Percentiles rank a stretch among this genome's conserved stretches.
phyloP scores from a whole-genome alignment of 2,329 filamentous ascomycete genomes.

The Hymenotorrendiella dingleyae region DNA sequence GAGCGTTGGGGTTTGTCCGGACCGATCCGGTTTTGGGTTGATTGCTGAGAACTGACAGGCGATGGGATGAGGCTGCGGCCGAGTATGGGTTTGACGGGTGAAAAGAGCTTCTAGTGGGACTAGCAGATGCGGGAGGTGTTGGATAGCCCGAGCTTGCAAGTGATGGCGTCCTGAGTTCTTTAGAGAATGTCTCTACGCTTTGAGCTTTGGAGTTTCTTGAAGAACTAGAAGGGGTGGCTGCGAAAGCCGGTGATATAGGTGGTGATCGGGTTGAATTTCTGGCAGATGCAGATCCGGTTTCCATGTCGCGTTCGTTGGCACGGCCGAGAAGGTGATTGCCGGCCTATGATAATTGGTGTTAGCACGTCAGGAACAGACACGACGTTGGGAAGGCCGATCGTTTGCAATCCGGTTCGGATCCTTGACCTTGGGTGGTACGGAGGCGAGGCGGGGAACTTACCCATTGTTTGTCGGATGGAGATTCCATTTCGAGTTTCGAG shows the following conservation, averaged over 20 bases:
- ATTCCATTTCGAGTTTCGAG: constrained; percentile 15
- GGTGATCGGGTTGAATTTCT: constrained; percentile 36
- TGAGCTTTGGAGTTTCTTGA: constrained; percentile 9
- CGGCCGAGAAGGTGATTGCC: constrained; percentile 64
- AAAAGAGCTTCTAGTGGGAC: constrained; percentile 43
- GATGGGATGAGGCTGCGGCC: constrained; percentile 15
- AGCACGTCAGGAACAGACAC: neutral
- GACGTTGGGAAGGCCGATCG: no score
- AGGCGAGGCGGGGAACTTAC: constrained; percentile 31
- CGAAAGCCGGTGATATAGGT: constrained; percentile 19
- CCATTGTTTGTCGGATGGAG: constrained; percentile 42
- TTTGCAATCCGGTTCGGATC: constrained; percentile 10
- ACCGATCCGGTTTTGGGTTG: constrained; percentile 19
- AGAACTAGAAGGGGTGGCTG: constrained; percentile 14
- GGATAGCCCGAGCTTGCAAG: constrained; percentile 31
- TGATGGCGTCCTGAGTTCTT: no score
- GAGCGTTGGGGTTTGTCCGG: constrained; percentile 15
- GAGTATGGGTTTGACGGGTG: constrained; percentile 39
- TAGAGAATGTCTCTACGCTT: constrained; percentile 26
- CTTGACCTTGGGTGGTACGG: constrained; percentile 4
- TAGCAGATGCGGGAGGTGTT: constrained; percentile 50
- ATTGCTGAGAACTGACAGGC: constrained; percentile 27
- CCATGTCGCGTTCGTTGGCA: constrained; percentile 60
- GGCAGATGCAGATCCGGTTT: constrained; percentile 58
- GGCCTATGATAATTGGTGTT: constrained; percentile 43